Base-by-base conservation (phyloP, 768 basidiomycete genomes). In the Panus rudis region DNA sequence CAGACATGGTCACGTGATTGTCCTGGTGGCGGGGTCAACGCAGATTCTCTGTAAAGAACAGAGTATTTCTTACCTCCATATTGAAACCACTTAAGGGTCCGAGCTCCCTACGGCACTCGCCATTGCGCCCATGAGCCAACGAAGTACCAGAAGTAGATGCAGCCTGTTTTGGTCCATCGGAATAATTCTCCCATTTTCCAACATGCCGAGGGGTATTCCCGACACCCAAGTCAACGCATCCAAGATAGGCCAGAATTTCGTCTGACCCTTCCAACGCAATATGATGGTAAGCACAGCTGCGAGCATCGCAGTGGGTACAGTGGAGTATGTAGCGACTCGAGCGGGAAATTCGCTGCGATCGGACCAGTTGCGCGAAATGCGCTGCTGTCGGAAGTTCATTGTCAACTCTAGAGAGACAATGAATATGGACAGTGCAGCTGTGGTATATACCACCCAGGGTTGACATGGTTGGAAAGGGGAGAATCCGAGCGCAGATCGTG, bases 141-240 rank as follows among this genome's bases (percentile, higher is more conserved):
- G 41, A 44, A 56, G 59, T 24, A 61, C 31, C 13, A 61, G 38
- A 8, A 56, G 41, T 13, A 61, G 42, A 41, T 61, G 59, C 14
- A 56, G 16, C 16, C 44, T 53, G 42, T 57, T 57, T 22, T 54
- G 48, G 42, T 61, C 59, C 26, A 24, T 46, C 13, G 54, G 43
- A 12, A 54, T 39, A 39, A 52, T 45, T 45, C 52, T 44, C 37
- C 58, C 58, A 39, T 60, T 58, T 38, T 60, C 57, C 17, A 60
- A 24, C 46, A 56, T 56, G 11, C 53, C 58, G 13, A 60, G 31
- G 12, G 58, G 57, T 16, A 58, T n/a, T 16, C 57, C 59, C 14
- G 57, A 59, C 17, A 59, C 13, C 41, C 47, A 61, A 4, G 57
- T 56, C 22, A 61, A 16, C 3, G 48, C 52, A 43, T 61, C 59